Percentiles rank a stretch among this genome's conserved stretches.
phyloP scores from a whole-genome alignment of 208 protist species.

The Vickermania spadyakhi region DNA sequence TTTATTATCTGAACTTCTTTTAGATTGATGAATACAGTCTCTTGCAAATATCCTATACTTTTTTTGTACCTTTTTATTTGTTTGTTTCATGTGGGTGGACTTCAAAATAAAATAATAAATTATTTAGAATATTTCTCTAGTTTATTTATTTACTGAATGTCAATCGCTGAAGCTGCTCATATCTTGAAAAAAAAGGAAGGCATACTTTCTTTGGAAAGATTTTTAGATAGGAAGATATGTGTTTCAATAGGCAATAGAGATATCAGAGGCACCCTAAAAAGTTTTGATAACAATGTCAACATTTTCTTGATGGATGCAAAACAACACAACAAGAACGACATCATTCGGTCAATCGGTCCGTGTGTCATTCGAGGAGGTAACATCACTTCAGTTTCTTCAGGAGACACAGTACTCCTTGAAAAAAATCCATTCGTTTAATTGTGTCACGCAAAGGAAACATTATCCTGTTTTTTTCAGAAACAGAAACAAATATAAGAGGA shows the following conservation, averaged over 20 bases:
- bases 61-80: not conserved
- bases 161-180: slow-evolving; percentile 44
- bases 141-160: slow-evolving; percentile 19
- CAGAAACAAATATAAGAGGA: no score
- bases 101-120: no score
- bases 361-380: slow-evolving; percentile 65
- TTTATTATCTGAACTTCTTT: no score
- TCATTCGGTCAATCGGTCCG: slow-evolving; percentile 43
- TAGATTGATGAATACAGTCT: no score
- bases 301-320: slow-evolving; percentile 67
- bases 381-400: slow-evolving; percentile 41
- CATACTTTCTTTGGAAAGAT: slow-evolving; percentile 64
- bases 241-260: slow-evolving; percentile 31
- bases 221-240: slow-evolving; percentile 65
- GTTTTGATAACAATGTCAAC: slow-evolving; percentile 85
- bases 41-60: no score
- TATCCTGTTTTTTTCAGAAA: no score
- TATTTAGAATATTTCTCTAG: no score
- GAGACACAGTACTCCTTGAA: slow-evolving; percentile 38
- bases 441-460: no score
- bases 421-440: slow-evolving; percentile 26
- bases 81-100: no score
- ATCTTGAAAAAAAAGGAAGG: slow-evolving; percentile 71
- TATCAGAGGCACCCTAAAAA: slow-evolving; percentile 66
- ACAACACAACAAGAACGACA: slow-evolving; percentile 30